Evolutionary conservation across 805 yeast genomes (phyloP), one percentile per base, ranked within the genome.

Genomic region (Candida argentea): DNA sequence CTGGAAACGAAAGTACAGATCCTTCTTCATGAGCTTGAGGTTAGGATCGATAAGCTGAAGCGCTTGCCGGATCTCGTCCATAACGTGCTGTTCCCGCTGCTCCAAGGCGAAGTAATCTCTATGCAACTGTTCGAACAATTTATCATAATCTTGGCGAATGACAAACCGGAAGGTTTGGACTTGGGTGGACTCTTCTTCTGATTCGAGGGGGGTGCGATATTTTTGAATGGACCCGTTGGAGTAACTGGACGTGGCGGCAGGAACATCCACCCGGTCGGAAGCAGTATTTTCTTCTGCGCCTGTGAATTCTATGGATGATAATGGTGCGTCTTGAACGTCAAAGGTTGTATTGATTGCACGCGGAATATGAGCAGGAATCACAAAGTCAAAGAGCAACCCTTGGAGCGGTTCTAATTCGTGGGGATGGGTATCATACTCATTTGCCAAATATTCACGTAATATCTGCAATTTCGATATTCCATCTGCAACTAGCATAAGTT

Each of bases 321-420:
- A 5, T 35, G 18, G 32, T 37, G 24, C 11, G 20, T 23, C 26
- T 28, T 12, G 27, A 19, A 12, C 34, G 24, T 11, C 18, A 12
- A 32, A 73, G 37, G 38, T 56, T 3, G 40, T 38, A 6, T 55
- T 39, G 3, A 79, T 69, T 11, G 54, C 59, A 2, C 52, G 37
- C 0, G 75, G 62, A 2, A 74, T 34, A 0, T 46, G 44, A 3
- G 30, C 26, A 4, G 76, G 72, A 3, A 69, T 56, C 2, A 43
- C 32, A 17, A 70, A 47, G 1, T 46, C 49, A 1, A 31, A 24
- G 5, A 51, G 26, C 19, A 58, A 47, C 0, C 27, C 39, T 3
- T 27, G 33, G n/a, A 57, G 38, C 3, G 40, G 24, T 18, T 47
- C 50, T 10, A 31, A 24, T 18, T 47, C 28, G 11, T 55, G 37